Evolutionary conservation across 1,284 basidiomycete genomes (phyloP).

Genomic region (Amylostereum chailletii): DNA sequence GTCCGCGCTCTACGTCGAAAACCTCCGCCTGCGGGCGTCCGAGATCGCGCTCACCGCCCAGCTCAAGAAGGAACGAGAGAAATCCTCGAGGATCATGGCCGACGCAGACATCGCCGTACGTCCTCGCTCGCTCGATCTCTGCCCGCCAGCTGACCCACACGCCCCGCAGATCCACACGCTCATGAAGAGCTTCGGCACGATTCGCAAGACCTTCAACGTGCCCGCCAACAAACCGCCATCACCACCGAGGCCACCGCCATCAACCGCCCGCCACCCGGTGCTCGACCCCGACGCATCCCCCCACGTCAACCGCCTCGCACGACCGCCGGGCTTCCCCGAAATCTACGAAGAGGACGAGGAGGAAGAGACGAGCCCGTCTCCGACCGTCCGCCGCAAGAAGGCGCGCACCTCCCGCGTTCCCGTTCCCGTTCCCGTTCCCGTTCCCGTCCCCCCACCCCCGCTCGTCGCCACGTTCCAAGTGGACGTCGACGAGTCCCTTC

Average conservation of each 20-base stretch:
- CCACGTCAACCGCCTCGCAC: slow-evolving; percentile 48
- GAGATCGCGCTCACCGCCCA: slow-evolving; percentile 68
- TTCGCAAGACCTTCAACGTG: slow-evolving; percentile 53
- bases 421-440: slow-evolving; percentile 36
- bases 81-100: slow-evolving; percentile 56
- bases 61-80: slow-evolving; percentile 70
- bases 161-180: slow-evolving; percentile 46
- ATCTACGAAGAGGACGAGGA: slow-evolving; percentile 60
- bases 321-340: slow-evolving; percentile 54
- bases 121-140: slow-evolving; percentile 8
- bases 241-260: slow-evolving; percentile 32
- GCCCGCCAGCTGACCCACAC: not conserved
- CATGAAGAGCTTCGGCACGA: slow-evolving; percentile 53
- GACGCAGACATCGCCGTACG: slow-evolving; percentile 70
- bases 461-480: slow-evolving; percentile 17
- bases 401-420: slow-evolving; percentile 23
- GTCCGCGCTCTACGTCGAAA: slow-evolving; percentile 70
- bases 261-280: slow-evolving; percentile 34
- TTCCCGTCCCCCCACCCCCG: slow-evolving; percentile 23
- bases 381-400: slow-evolving; percentile 21
- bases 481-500: slow-evolving; percentile 22
- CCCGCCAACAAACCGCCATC: slow-evolving; percentile 20
- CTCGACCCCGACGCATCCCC: slow-evolving; percentile 37
- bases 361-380: slow-evolving; percentile 27
- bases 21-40: slow-evolving; percentile 68